Evolutionary conservation across 352 stramenopile genomes (phyloP).

Genomic region (Sclerospora graminicola): DNA sequence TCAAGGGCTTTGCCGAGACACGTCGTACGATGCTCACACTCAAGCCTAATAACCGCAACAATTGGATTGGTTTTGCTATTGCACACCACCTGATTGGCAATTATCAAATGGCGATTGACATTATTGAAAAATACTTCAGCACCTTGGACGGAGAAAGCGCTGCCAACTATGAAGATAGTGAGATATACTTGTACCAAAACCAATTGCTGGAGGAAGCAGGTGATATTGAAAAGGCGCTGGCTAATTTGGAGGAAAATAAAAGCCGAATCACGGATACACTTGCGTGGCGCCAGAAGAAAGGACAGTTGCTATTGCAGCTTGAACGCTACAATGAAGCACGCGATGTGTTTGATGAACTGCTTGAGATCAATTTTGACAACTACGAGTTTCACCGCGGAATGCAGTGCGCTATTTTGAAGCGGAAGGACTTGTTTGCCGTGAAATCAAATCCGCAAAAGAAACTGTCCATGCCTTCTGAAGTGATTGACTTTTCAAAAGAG

Average conservation of each 20-base stretch:
- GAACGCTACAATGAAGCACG: slow-evolving; percentile 57
- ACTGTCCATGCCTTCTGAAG: slow-evolving; percentile 28
- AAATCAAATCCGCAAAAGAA: slow-evolving; percentile 25
- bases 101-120: slow-evolving; percentile 87
- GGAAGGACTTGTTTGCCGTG: slow-evolving; percentile 33
- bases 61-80: slow-evolving; percentile 97
- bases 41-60: slow-evolving; percentile 91
- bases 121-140: slow-evolving; percentile 94
- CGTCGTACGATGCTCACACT: slow-evolving; percentile 89
- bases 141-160: slow-evolving; percentile 63
- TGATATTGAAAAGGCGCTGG: slow-evolving; percentile 71
- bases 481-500: slow-evolving; percentile 41
- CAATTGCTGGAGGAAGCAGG: slow-evolving; percentile 87
- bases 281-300: slow-evolving; percentile 68
- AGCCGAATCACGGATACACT: slow-evolving; percentile 62
- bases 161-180: slow-evolving; percentile 90
- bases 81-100: slow-evolving; percentile 92
- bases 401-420: slow-evolving; percentile 69
- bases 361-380: slow-evolving; percentile 88
- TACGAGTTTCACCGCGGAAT: slow-evolving; percentile 82
- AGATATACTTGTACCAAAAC: slow-evolving; percentile 96
- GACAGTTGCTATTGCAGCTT: slow-evolving; percentile 54
- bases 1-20: slow-evolving; percentile 91
- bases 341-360: slow-evolving; percentile 52
- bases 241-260: slow-evolving; percentile 81